Percentiles rank a stretch among this genome's conserved stretches.
phyloP scores from a whole-genome alignment of 257 asterid species.

The Striga asiatica region DNA sequence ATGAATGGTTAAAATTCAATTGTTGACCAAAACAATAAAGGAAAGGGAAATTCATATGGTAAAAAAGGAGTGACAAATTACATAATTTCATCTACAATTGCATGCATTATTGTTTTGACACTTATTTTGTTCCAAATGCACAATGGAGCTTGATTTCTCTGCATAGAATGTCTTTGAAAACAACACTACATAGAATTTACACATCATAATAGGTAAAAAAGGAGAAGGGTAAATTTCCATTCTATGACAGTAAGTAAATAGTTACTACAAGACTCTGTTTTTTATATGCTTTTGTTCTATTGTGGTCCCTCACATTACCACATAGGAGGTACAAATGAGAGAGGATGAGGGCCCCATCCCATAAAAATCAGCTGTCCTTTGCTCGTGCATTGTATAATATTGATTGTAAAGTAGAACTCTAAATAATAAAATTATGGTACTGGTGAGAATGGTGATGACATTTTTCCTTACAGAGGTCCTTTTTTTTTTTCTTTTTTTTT shows the following conservation, averaged over 20 bases:
- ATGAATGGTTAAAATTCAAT: too few species aligned
- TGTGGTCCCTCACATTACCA: conserved; percentile 48
- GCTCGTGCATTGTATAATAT: conserved; percentile 62
- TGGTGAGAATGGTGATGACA: conserved; percentile 57
- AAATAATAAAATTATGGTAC: conserved; percentile 43
- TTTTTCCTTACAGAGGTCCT: conserved; percentile 45
- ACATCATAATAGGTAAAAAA: neutral
- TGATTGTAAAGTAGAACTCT: conserved; percentile 23
- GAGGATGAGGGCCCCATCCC: conserved; percentile 45
- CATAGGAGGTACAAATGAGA: conserved; percentile 43
- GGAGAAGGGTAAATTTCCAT: conserved; percentile 18
- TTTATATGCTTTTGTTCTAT: conserved; percentile 35
- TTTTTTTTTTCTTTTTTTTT: too few species aligned
- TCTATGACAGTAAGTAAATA: conserved; percentile 21
- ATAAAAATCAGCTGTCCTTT: conserved; percentile 59
- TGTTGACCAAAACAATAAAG: too few species aligned
- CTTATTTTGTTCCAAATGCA: too few species aligned
- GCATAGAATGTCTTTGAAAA: neutral
- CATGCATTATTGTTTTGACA: too few species aligned
- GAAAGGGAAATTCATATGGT: too few species aligned
- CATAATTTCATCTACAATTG: neutral
- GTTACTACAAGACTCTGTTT: conserved; percentile 34
- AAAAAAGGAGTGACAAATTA: too few species aligned
- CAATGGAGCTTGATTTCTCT: neutral
- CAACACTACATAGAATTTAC: conserved; percentile 1